Evolutionary conservation across 768 basidiomycete genomes (phyloP).

Genomic region (Scleroderma bovista): DNA sequence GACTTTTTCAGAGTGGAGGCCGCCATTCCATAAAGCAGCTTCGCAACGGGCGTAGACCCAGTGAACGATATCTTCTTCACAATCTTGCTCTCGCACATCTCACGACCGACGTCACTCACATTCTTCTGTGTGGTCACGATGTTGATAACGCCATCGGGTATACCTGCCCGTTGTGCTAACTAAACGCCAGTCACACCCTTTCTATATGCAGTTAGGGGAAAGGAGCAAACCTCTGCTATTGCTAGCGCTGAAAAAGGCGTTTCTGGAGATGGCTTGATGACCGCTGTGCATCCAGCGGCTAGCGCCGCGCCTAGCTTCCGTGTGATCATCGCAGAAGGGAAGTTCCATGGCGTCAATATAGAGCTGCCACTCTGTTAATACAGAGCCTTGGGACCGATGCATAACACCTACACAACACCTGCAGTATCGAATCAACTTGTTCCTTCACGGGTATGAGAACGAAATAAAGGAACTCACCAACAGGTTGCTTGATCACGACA

Average conservation of each 20-base stretch:
- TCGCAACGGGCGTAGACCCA: constrained; percentile 80
- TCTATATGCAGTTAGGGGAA: background rate
- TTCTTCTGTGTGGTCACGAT: constrained; percentile 86
- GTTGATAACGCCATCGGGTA: constrained; percentile 95
- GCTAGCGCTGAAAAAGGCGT: constrained; percentile 93
- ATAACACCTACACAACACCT: constrained; percentile 43
- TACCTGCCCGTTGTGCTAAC: constrained; percentile 83
- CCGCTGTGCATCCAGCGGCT: constrained; percentile 93
- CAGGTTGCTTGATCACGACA: constrained; percentile 89
- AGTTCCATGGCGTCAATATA: constrained; percentile 87
- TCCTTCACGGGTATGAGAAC: constrained; percentile 35
- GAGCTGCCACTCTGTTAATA: constrained; percentile 40
- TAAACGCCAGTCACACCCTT: constrained; percentile 21
- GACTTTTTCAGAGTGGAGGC: constrained; percentile 81
- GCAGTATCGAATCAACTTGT: background rate
- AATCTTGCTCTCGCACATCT: constrained; percentile 83
- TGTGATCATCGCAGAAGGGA: constrained; percentile 92
- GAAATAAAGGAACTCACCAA: constrained; percentile 48
- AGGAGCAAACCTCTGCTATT: constrained; percentile 65
- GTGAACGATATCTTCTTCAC: constrained; percentile 93
- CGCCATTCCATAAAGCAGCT: constrained; percentile 65
- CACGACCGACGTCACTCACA: constrained; percentile 82
- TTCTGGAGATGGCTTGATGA: constrained; percentile 93
- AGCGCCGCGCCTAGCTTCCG: constrained; percentile 87
- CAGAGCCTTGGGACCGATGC: background rate